phyloP scores from a whole-genome alignment of 2,329 filamentous ascomycete genomes.

The Monilinia fructicola region DNA sequence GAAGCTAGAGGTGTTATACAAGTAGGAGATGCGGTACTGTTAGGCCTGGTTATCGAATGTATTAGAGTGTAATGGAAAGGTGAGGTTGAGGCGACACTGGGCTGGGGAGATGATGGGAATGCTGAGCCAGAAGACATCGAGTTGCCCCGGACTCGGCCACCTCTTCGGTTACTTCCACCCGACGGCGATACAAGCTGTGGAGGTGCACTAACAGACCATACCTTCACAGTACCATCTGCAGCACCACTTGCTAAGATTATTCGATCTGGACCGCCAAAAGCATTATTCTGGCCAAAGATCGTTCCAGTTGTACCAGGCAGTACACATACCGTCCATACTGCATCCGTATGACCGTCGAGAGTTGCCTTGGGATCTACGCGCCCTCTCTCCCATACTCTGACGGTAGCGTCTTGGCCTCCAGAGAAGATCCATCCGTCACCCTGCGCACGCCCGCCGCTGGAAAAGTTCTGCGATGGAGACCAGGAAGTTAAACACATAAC shows the following conservation, averaged over 20 bases:
- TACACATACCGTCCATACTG: slow-evolving; percentile 93
- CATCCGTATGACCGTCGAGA: slow-evolving; percentile 90
- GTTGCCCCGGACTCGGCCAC: slow-evolving; percentile 79
- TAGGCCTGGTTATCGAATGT: slow-evolving; percentile 75
- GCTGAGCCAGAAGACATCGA: slow-evolving; percentile 93
- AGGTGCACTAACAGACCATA: slow-evolving; percentile 92
- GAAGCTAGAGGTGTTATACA: slow-evolving; percentile 87
- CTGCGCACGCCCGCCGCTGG: slow-evolving; percentile 80
- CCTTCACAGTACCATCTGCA: slow-evolving; percentile 85
- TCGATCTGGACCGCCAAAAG: slow-evolving; percentile 78
- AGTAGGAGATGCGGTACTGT: slow-evolving; percentile 74
- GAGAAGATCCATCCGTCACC: slow-evolving; percentile 99
- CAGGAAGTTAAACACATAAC: slow-evolving; percentile 86
- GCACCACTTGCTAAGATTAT: slow-evolving; percentile 89
- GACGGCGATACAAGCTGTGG: slow-evolving; percentile 82
- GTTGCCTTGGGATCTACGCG: slow-evolving; percentile 94
- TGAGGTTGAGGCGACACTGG: slow-evolving; percentile 78
- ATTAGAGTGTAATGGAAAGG: slow-evolving; percentile 87
- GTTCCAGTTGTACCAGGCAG: slow-evolving; percentile 78
- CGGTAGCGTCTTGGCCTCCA: slow-evolving; percentile 88
- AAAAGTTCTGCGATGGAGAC: slow-evolving; percentile 83
- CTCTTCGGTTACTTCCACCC: slow-evolving; percentile 62
- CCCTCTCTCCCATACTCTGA: slow-evolving; percentile 93
- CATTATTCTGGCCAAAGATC: slow-evolving; percentile 73
- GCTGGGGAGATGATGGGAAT: slow-evolving; percentile 86